Evolutionary conservation across 805 yeast genomes (phyloP).

Genomic region (Candida fluviatilis): DNA sequence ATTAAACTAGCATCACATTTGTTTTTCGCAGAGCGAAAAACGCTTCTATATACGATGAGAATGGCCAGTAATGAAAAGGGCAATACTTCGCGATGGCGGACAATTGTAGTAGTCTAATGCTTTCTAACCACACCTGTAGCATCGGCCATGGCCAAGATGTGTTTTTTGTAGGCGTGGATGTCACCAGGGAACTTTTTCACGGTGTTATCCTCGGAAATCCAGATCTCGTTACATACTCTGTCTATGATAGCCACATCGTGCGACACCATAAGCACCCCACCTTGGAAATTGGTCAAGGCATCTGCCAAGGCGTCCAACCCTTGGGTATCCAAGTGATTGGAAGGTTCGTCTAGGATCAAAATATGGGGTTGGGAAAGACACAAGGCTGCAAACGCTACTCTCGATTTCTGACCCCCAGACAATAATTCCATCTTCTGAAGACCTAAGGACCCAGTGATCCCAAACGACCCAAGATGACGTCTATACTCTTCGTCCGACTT

Average conservation of each 20-base stretch:
- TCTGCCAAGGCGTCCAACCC: constrained; percentile 95
- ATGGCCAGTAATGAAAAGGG: too few species aligned
- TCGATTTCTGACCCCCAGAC: constrained; percentile 97
- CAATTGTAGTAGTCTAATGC: constrained; percentile 42
- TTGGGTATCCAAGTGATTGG: constrained; percentile 96
- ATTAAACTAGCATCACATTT: too few species aligned
- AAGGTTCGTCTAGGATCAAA: constrained; percentile 92
- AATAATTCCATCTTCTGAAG: constrained; percentile 83
- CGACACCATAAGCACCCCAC: constrained; percentile 96
- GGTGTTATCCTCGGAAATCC: constrained; percentile 88
- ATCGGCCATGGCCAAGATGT: constrained; percentile 74
- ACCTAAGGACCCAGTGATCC: constrained; percentile 92
- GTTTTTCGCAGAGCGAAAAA: too few species aligned
- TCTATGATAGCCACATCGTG: constrained; percentile 94
- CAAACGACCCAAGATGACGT: constrained; percentile 94
- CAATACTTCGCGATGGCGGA: too few species aligned
- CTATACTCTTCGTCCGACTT: constrained; percentile 95
- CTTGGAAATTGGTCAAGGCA: constrained; percentile 82
- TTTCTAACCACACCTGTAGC: constrained; percentile 86
- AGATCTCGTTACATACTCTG: constrained; percentile 85
- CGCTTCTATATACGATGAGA: too few species aligned
- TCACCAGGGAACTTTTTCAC: constrained; percentile 77
- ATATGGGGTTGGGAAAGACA: constrained; percentile 90
- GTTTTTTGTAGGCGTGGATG: constrained; percentile 85
- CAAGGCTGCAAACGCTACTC: constrained; percentile 96